These are phyloP conservation scores for Diospyros kaki DNA, from an alignment of 148 eudicot species.

Conservation along the genomic window DNA sequence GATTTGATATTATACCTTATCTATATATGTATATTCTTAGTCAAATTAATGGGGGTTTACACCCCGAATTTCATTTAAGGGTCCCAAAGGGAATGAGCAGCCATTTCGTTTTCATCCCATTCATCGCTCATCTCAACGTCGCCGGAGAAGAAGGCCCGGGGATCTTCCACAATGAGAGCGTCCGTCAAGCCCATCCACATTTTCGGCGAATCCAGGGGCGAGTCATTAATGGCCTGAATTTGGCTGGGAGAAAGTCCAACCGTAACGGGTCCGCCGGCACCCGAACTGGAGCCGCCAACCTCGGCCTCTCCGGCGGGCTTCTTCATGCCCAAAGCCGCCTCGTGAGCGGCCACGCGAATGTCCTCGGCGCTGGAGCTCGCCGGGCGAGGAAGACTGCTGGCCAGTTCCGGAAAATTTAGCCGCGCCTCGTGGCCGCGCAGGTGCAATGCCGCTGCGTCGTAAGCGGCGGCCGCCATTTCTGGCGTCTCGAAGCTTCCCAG, in stretches of 20 bases:
- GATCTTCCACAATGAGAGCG: slow-evolving; percentile 15
- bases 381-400: slow-evolving; percentile 33
- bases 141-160: not conserved
- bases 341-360: slow-evolving; percentile 59
- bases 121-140: slow-evolving; percentile 12
- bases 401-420: slow-evolving; percentile 59
- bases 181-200: slow-evolving; percentile 34
- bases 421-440: slow-evolving; percentile 41
- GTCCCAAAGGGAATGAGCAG: slow-evolving; percentile 37
- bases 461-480: slow-evolving; percentile 68
- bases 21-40: no score
- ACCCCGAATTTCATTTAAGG: not conserved
- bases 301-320: not conserved
- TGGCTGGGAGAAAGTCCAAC: slow-evolving; percentile 51
- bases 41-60: no score
- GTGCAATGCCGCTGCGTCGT: slow-evolving; percentile 58
- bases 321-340: slow-evolving; percentile 30
- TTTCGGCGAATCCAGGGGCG: slow-evolving; percentile 52
- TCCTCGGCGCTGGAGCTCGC: slow-evolving; percentile 42
- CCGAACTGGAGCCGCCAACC: no score
- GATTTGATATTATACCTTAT: no score
- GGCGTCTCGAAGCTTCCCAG: slow-evolving; percentile 62
- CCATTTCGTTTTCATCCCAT: slow-evolving; percentile 25
- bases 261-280: slow-evolving; percentile 17
- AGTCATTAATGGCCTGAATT: slow-evolving; percentile 58